Evolutionary conservation across 1,284 basidiomycete species (phyloP).

Genomic region (Moesziomyces parantarcticus): DNA sequence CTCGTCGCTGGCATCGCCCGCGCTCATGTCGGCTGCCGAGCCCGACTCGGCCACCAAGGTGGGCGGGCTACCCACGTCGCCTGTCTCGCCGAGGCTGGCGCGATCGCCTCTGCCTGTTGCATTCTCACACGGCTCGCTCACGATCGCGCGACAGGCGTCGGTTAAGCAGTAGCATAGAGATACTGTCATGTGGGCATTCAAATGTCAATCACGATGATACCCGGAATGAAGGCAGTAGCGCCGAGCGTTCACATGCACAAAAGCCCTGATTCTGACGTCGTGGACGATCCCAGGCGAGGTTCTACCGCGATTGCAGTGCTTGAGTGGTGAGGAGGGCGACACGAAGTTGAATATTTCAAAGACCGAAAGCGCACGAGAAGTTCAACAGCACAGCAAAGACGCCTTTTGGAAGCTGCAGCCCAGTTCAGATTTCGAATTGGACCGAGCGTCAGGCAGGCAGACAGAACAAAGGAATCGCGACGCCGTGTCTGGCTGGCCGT

Average conservation of each 20-base stretch:
- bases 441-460: not conserved
- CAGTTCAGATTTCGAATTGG: not conserved
- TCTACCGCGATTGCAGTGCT: too few relatives aligned
- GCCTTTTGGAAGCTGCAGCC: not conserved
- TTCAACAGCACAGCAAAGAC: slow-evolving; percentile 5
- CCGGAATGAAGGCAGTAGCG: too few relatives aligned
- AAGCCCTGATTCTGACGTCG: too few relatives aligned
- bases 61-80: slow-evolving; percentile 7
- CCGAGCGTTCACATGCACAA: too few relatives aligned
- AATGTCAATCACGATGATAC: too few relatives aligned
- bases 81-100: slow-evolving; percentile 7
- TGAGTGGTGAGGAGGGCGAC: not conserved
- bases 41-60: slow-evolving; percentile 17
- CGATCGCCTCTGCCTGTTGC: slow-evolving; percentile 13
- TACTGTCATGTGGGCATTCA: too few relatives aligned
- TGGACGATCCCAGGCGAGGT: too few relatives aligned
- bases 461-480: too few relatives aligned
- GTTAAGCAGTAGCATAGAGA: slow-evolving; percentile 1
- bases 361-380: slow-evolving; percentile 23
- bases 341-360: slow-evolving; percentile 29
- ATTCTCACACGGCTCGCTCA: slow-evolving; percentile 25
- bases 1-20: slow-evolving; percentile 19
- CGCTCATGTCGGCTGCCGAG: slow-evolving; percentile 8
- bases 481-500: not conserved
- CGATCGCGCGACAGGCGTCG: slow-evolving; percentile 18